These are phyloP conservation scores for Lipomyces starkeyi DNA, from an alignment of 805 yeast species.

Conservation along the genomic window DNA sequence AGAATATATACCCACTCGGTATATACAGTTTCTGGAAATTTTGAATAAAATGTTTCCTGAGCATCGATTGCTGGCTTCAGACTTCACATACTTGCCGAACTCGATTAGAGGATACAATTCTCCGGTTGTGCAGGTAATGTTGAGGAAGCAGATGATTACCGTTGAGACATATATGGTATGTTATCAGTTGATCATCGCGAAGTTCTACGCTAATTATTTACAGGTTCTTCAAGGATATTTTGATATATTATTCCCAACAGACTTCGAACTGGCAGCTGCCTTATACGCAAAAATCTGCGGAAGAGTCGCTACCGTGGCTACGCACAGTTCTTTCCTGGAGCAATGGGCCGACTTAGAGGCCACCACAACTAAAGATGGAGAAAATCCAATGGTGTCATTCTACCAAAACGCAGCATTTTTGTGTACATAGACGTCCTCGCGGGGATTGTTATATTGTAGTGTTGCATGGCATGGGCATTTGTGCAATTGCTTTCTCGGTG, in stretches of 20 bases:
- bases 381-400: slow-evolving; percentile 80
- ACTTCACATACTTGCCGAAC: slow-evolving; percentile 58
- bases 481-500: not conserved
- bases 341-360: slow-evolving; percentile 73
- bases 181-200: not conserved
- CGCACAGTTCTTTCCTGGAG: slow-evolving; percentile 68
- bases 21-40: slow-evolving; percentile 66
- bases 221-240: slow-evolving; percentile 69
- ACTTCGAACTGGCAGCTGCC: slow-evolving; percentile 66
- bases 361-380: slow-evolving; percentile 76
- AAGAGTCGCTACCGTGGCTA: slow-evolving; percentile 57
- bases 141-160: slow-evolving; percentile 69
- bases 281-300: slow-evolving; percentile 70
- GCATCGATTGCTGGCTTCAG: slow-evolving; percentile 75
- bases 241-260: slow-evolving; percentile 87
- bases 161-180: slow-evolving; percentile 72
- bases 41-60: slow-evolving; percentile 71
- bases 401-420: slow-evolving; percentile 57
- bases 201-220: not conserved
- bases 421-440: slow-evolving; percentile 31
- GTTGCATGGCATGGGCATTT: not conserved
- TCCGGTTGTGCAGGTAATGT: slow-evolving; percentile 81
- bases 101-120: slow-evolving; percentile 62
- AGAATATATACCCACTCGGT: slow-evolving; percentile 82
- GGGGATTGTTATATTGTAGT: not conserved